Evolutionary conservation across 495 filamentous ascomycete genomes (phyloP).

Genomic region (Penicillium verhagenii): DNA sequence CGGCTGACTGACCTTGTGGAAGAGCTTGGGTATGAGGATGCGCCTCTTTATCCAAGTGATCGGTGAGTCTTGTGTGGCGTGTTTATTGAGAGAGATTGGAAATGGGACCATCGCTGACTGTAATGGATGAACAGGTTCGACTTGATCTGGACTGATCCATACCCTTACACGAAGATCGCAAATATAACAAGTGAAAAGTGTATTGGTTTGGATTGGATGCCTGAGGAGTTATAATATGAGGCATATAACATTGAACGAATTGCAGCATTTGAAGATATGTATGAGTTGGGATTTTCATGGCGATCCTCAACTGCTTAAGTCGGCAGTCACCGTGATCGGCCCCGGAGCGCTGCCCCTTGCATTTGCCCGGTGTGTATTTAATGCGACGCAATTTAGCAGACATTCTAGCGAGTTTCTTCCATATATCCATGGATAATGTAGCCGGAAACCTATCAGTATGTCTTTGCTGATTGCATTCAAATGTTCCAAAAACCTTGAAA

Average conservation of each 20-base stretch:
- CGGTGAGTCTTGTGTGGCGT: too few relatives aligned
- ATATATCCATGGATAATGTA: too few relatives aligned
- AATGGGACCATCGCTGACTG: not conserved
- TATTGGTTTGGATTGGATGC: conserved; percentile 24
- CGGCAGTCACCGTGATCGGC: not conserved
- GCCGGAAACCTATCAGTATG: too few relatives aligned
- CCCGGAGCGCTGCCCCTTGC: not conserved
- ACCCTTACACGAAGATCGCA: conserved; percentile 35
- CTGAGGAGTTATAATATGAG: not conserved
- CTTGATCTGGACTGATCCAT: conserved; percentile 42
- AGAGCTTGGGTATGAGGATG: conserved; percentile 36
- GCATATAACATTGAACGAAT: too few relatives aligned
- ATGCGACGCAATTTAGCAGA: too few relatives aligned
- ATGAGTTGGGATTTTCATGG: not conserved
- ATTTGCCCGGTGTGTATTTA: not conserved
- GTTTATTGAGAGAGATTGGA: not conserved
- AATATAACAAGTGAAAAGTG: conserved; percentile 33
- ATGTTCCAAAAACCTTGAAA: too few relatives aligned
- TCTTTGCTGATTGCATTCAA: too few relatives aligned
- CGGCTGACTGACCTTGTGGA: conserved; percentile 40
- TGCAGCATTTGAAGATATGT: too few relatives aligned
- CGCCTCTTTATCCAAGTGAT: conserved; percentile 28
- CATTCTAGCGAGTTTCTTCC: too few relatives aligned
- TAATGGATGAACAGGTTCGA: conserved; percentile 28
- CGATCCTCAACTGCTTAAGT: not conserved